Evolutionary conservation across 1,284 basidiomycete species (phyloP), one percentile per base, ranked within the genome.

Genomic region (Caloboletus firmus): DNA sequence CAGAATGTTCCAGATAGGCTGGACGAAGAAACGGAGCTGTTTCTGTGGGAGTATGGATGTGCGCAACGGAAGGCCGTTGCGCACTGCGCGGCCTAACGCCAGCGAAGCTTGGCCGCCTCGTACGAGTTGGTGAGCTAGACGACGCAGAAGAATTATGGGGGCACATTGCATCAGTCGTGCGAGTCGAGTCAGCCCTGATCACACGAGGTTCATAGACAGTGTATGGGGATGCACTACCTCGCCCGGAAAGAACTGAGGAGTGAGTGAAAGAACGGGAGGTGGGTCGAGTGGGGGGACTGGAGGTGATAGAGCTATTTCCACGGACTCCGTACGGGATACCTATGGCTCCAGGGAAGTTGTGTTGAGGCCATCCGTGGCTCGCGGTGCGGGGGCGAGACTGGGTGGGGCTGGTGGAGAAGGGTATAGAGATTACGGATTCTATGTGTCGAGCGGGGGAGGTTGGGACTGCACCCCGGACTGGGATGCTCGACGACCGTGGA

Each of bases 1-100:
- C 80, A 5, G 89, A 89, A 67, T 89, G 78, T 35, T 88, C 84
- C 46, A 92, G 79, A 69, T 92, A 92, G 2, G 82, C 68, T 2
- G 89, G 89, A 28, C 83, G 79, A 51, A 79, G 75, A 64, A 89
- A 89, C 17, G 76, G 63, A 52, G 63, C 45, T n/a, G 65, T 44
- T 54, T 62, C 54, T 37, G 62, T 31, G 58, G 61, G 53, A 54
- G 55, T 47, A 54, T 48, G 42, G 18, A 43, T 32, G 35, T 62
- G 57, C 9, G 56, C 54, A 24, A 59, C 57, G 57, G 61, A 69
- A 51, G 62, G 60, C 48, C 65, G 62, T 49, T 66, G 72, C 12
- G 64, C 54, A 55, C 62, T 72, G 22, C 72, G 67, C 0, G 75
- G 61, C 57, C 75, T 73, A 18, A 67, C 56, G 32, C 69, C 65